Evolutionary conservation across 164 flowering plant species (phyloP), one percentile per base, ranked within the genome.

Genomic region (Annona cherimola): DNA sequence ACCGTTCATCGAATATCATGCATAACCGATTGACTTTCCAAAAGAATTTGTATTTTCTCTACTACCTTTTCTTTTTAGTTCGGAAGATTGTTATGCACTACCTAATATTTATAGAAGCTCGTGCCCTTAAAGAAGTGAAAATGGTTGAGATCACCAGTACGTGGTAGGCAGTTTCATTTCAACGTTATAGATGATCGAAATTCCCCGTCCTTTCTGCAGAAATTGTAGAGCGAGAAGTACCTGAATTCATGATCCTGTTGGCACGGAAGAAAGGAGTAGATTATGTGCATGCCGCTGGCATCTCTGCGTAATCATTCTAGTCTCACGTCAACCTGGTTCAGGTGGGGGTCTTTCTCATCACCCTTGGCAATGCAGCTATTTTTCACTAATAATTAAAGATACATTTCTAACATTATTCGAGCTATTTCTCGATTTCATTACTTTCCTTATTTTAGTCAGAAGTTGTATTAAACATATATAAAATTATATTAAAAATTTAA

Each of bases 311-410:
- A 55, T 60, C 70, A 66, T 44, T 66, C 64, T 41, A 20, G 50
- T 50, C 59, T 69, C 67, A 50, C 70, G 44, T 54, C 42, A 71
- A 45, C 9, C 60, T 26, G 9, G 57, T 50, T 50, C 18, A 50
- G 57, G 57, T 50, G 57, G 35, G 35, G 35, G 35, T 26, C 35
- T 26, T 26, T 26, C 35, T 26, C 35, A 26, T 26, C 35, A 26
- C 35, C 35, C 35, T 26, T 26, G 35, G 35, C 35, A 26, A 26
- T 26, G 35, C 35, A 26, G 35, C 35, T 26, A 26, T 26, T 26
- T 26, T 26, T 26, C 35, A 26, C 35, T 26, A 26, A 26, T 26
- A 26, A 26, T 26, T 26, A 26, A 26, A 26, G 35, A 26, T 26
- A 26, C 35, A 26, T 26, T 26, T 26, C 35, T 26, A 26, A 26